Conservation (phyloP, 371 early-diverging fungal species). For the Mortierella sp. region DNA sequence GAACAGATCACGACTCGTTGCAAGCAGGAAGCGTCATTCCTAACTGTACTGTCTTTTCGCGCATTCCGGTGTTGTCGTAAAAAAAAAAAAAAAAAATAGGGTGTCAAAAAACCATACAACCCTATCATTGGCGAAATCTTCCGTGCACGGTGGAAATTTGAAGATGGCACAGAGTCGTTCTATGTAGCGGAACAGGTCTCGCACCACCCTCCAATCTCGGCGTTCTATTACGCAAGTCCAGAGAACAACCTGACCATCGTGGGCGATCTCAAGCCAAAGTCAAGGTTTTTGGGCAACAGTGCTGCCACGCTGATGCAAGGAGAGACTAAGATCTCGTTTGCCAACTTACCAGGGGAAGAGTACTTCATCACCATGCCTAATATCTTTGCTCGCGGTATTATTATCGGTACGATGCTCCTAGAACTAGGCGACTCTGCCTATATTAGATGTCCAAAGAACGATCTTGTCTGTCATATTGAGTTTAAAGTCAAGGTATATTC, state of each 20-base stretch:
- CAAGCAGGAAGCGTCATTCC: background rate
- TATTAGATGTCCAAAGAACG: slow-evolving; percentile 80
- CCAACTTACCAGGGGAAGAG: slow-evolving; percentile 74
- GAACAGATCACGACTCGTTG: slow-evolving; percentile 13
- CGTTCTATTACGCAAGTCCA: slow-evolving; percentile 89
- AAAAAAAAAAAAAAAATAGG: slow-evolving; percentile 61
- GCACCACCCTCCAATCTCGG: slow-evolving; percentile 97
- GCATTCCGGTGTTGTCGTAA: background rate
- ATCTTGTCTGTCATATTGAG: slow-evolving; percentile 85
- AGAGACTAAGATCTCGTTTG: slow-evolving; percentile 70
- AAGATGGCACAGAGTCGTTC: slow-evolving; percentile 79
- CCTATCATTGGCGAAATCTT: slow-evolving; percentile 96
- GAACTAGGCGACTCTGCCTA: slow-evolving; percentile 90
- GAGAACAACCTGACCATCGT: slow-evolving; percentile 82
- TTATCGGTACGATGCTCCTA: slow-evolving; percentile 94
- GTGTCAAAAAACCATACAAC: slow-evolving; percentile 98
- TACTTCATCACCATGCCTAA: slow-evolving; percentile 91
- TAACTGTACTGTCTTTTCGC: background rate
- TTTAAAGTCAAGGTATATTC: slow-evolving; percentile 91
- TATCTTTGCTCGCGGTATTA: slow-evolving; percentile 93
- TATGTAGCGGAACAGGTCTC: slow-evolving; percentile 96
- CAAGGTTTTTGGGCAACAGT: slow-evolving; percentile 93
- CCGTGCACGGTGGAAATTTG: slow-evolving; percentile 81
- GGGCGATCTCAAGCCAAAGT: slow-evolving; percentile 91
- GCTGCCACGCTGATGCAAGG: slow-evolving; percentile 94